phyloP scores from a whole-genome alignment of 1,139 yeast species.

The Suhomyces bokatorum region DNA sequence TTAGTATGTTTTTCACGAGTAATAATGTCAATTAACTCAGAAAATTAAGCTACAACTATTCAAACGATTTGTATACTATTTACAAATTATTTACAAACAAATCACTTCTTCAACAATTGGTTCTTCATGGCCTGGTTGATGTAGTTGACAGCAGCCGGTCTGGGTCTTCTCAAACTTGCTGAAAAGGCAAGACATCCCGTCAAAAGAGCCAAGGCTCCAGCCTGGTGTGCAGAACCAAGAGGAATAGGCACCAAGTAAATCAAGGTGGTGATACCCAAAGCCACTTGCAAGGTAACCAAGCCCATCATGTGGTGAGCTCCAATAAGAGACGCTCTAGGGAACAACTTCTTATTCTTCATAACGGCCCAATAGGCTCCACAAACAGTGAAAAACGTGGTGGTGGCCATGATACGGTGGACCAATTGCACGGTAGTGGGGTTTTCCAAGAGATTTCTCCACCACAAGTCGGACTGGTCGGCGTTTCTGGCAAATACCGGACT shows the following conservation, averaged over 20 bases:
- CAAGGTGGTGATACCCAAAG: slow-evolving; percentile 83
- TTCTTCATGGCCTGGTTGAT: slow-evolving; percentile 30
- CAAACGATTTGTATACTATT: too few relatives aligned
- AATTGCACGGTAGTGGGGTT: slow-evolving; percentile 96
- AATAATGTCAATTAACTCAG: too few relatives aligned
- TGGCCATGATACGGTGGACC: slow-evolving; percentile 84
- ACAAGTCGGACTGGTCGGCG: slow-evolving; percentile 66
- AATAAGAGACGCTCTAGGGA: slow-evolving; percentile 58
- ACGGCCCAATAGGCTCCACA: slow-evolving; percentile 67
- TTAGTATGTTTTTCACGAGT: too few relatives aligned
- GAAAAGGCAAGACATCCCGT: slow-evolving; percentile 75
- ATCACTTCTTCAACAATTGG: slow-evolving; percentile 12
- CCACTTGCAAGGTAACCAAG: slow-evolving; percentile 75
- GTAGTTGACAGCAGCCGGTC: slow-evolving; percentile 42
- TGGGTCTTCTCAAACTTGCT: slow-evolving; percentile 70
- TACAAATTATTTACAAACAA: neutral
- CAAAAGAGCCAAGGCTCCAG: slow-evolving; percentile 89
- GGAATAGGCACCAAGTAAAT: slow-evolving; percentile 89
- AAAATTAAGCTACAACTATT: too few relatives aligned
- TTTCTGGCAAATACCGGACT: slow-evolving; percentile 71
- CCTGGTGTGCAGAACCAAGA: slow-evolving; percentile 94
- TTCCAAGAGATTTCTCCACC: slow-evolving; percentile 92
- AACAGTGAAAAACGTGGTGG: slow-evolving; percentile 72
- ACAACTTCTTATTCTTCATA: slow-evolving; percentile 51
- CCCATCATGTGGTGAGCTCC: slow-evolving; percentile 76